These are phyloP conservation scores for Lipomyces yamanashiensis DNA, from an alignment of 805 yeast species.

Conservation along the genomic window DNA sequence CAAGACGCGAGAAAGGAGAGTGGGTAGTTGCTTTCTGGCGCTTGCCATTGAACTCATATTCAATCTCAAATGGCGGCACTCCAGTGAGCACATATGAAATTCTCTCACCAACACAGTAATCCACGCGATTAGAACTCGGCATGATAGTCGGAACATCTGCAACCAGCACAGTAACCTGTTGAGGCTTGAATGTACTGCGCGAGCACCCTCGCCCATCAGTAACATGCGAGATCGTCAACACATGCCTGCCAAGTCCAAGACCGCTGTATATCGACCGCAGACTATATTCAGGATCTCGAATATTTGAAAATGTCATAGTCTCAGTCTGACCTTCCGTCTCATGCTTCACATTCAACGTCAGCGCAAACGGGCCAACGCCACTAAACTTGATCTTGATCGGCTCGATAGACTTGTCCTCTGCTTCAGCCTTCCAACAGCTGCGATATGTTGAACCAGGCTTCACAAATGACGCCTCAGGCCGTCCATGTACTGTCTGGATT, in stretches of 20 bases:
- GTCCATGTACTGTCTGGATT: conserved; percentile 58
- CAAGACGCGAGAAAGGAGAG: conserved; percentile 66
- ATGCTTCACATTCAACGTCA: conserved; percentile 60
- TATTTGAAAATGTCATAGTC: conserved; percentile 51
- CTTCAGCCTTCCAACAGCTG: conserved; percentile 50
- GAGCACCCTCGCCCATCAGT: conserved; percentile 74
- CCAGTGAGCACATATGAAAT: conserved; percentile 78
- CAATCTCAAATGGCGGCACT: conserved; percentile 74
- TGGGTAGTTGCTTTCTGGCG: conserved; percentile 58
- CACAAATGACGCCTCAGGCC: conserved; percentile 65
- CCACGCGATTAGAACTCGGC: conserved; percentile 49
- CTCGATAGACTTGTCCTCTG: conserved; percentile 50
- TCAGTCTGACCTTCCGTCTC: conserved; percentile 62
- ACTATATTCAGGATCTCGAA: conserved; percentile 48
- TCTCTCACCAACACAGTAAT: conserved; percentile 92
- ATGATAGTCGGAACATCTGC: conserved; percentile 77
- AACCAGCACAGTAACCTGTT: conserved; percentile 60
- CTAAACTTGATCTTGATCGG: conserved; percentile 60
- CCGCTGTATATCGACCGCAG: conserved; percentile 54
- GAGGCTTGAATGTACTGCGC: conserved; percentile 45
- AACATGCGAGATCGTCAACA: conserved; percentile 61
- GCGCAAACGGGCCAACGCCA: conserved; percentile 50
- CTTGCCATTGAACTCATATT: conserved; percentile 71
- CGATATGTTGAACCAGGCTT: conserved; percentile 55
- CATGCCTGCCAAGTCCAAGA: conserved; percentile 71